phyloP scores from a whole-genome alignment of 2,329 filamentous ascomycete genomes.

The Phaeomoniella chlamydospora region DNA sequence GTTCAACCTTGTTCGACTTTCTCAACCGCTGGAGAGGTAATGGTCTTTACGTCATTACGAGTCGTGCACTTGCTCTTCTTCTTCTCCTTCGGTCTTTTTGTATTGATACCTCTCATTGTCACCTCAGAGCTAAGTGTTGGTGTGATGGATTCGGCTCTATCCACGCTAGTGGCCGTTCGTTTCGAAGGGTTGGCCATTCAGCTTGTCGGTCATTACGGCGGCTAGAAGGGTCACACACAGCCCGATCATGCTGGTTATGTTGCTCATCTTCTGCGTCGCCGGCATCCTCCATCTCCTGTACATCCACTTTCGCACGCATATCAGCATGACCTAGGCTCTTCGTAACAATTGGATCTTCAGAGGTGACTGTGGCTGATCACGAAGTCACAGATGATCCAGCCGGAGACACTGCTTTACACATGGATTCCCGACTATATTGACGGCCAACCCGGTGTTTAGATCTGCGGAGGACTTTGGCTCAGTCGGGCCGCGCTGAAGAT shows the following conservation, averaged over 20 bases:
- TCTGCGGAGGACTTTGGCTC: slow-evolving; percentile 59
- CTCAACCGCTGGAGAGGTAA: no score
- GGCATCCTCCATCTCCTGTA: slow-evolving; percentile 42
- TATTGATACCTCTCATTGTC: no score
- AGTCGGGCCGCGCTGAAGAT: slow-evolving; percentile 61
- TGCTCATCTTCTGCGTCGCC: slow-evolving; percentile 38
- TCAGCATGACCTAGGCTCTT: slow-evolving; percentile 50
- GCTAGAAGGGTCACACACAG: no score
- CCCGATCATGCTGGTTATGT: slow-evolving; percentile 7
- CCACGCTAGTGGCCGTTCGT: no score
- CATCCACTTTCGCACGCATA: slow-evolving; percentile 52
- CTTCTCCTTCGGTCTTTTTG: no score
- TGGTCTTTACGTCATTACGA: no score
- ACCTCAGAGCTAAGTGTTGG: no score
- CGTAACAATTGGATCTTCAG: slow-evolving; percentile 15
- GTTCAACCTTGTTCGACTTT: no score
- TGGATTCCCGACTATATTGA: slow-evolving; percentile 49
- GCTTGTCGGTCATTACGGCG: no score
- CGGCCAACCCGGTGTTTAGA: slow-evolving; percentile 58
- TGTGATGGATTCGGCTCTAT: no score
- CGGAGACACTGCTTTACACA: slow-evolving; percentile 49
- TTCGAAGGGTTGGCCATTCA: no score
- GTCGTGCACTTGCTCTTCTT: no score
- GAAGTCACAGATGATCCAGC: slow-evolving; percentile 15
- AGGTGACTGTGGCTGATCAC: neutral